phyloP scores from a whole-genome alignment of 495 filamentous ascomycete genomes.

The Trichocladium antarcticum region DNA sequence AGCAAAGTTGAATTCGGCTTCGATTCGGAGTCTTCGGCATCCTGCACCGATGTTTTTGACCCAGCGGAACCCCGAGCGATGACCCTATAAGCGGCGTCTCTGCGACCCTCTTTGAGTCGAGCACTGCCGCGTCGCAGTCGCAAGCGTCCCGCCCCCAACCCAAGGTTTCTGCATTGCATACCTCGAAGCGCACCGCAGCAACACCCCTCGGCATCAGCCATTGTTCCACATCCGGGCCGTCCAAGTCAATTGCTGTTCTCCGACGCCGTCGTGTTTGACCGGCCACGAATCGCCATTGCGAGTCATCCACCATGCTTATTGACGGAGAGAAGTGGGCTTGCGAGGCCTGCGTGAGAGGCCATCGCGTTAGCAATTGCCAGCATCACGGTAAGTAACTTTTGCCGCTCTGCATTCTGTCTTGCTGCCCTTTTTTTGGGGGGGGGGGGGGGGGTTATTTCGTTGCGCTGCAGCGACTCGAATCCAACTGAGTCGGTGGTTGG shows the following conservation, averaged over 20 bases:
- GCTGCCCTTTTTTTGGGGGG: slow-evolving; percentile 2
- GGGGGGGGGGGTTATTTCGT: too few species aligned
- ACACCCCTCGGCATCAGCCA: neutral
- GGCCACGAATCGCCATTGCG: neutral
- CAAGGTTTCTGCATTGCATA: neutral
- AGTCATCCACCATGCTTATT: slow-evolving; percentile 54
- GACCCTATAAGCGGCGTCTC: slow-evolving; percentile 19
- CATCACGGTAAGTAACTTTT: slow-evolving; percentile 61
- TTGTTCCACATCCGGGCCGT: neutral
- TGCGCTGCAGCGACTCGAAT: too few species aligned
- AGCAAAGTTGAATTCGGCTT: slow-evolving; percentile 11
- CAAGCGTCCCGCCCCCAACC: slow-evolving; percentile 7
- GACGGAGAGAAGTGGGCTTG: slow-evolving; percentile 85
- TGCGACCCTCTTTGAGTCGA: slow-evolving; percentile 22
- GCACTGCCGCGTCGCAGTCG: slow-evolving; percentile 10
- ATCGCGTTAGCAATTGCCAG: slow-evolving; percentile 90
- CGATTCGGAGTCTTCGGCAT: slow-evolving; percentile 22
- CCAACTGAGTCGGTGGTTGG: neutral
- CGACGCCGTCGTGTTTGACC: neutral
- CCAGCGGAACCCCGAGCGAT: slow-evolving; percentile 20
- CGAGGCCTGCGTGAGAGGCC: slow-evolving; percentile 87
- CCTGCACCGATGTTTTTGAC: slow-evolving; percentile 16
- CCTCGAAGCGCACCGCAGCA: slow-evolving; percentile 6
- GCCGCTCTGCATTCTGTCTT: slow-evolving; percentile 4
- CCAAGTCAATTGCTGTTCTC: neutral